Evolutionary conservation across 768 basidiomycete genomes (phyloP).

Genomic region (Leccinum broughii): DNA sequence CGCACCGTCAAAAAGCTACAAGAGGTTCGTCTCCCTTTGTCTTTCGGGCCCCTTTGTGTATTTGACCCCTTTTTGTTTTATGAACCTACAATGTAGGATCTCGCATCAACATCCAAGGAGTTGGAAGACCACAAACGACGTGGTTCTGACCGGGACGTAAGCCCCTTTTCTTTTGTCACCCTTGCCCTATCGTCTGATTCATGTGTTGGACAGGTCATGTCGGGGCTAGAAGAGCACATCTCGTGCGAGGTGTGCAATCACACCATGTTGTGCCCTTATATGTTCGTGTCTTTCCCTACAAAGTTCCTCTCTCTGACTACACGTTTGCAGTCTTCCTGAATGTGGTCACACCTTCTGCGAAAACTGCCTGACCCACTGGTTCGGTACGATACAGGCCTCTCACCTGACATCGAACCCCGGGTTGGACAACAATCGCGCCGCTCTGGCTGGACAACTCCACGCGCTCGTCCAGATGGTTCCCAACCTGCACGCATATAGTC

Average conservation of each 20-base stretch:
- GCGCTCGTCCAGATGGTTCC: conserved; percentile 22
- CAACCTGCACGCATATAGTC: conserved; percentile 20
- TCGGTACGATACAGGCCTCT: conserved; percentile 47
- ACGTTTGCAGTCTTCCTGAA: conserved; percentile 47
- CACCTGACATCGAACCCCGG: conserved; percentile 50
- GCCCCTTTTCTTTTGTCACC: background rate
- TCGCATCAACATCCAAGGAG: conserved; percentile 16
- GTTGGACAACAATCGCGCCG: conserved; percentile 37
- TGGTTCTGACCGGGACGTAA: conserved; percentile 10
- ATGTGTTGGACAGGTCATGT: conserved; percentile 35
- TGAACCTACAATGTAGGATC: conserved; percentile 16
- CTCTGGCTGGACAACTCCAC: conserved; percentile 20
- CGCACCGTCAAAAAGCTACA: conserved; percentile 44
- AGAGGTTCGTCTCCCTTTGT: conserved; percentile 36
- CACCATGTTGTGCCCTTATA: conserved; percentile 66
- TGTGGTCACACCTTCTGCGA: conserved; percentile 70
- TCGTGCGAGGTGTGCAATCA: conserved; percentile 65
- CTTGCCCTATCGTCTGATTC: background rate
- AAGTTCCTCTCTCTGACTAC: conserved; percentile 1
- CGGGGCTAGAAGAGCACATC: conserved; percentile 51
- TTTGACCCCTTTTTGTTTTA: background rate
- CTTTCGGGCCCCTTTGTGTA: background rate
- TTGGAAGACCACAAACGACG: conserved; percentile 24
- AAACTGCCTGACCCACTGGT: conserved; percentile 49
- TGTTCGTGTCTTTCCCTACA: conserved; percentile 43